A percentile compares a stretch with the other conserved stretches of the same genome.
These are phyloP conservation scores for Podila verticillata DNA, from an alignment of 192 early-diverging fungal genomes.

Conservation along the genomic window DNA sequence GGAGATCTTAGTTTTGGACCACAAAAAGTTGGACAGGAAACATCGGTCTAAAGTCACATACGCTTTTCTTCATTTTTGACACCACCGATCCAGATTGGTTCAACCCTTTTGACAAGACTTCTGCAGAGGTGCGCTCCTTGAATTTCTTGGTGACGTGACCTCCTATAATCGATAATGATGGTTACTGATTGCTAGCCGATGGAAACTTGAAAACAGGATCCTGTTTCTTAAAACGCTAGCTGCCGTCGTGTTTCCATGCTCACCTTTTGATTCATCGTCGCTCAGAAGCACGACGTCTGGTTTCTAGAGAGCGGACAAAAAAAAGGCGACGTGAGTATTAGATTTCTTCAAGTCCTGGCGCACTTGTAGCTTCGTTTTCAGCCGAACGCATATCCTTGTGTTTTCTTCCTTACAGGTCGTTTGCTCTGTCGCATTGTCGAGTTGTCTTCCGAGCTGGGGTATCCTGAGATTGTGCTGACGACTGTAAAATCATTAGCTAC, in stretches of 20 bases:
- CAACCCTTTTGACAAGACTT: background rate
- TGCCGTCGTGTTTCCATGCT: background rate
- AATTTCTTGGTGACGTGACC: constrained; percentile 5
- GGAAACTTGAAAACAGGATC: background rate
- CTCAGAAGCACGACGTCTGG: constrained; percentile 10
- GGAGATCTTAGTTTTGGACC: too few species aligned
- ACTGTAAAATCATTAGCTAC: background rate
- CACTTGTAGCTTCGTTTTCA: background rate
- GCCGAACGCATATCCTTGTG: background rate
- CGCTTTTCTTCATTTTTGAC: constrained; percentile 28
- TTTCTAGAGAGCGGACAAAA: constrained; percentile 2
- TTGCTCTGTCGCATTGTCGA: background rate
- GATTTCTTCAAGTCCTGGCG: background rate
- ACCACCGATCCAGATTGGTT: background rate
- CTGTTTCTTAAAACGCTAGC: background rate
- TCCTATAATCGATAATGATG: too few species aligned
- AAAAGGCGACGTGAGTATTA: background rate
- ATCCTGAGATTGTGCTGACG: background rate
- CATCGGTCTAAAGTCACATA: background rate
- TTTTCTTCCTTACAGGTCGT: background rate
- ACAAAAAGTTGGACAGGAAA: background rate
- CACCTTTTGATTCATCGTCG: constrained; percentile 38
- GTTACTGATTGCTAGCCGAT: too few species aligned
- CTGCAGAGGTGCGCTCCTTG: background rate
- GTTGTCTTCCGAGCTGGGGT: background rate